Conservation (phyloP, 2,329 filamentous ascomycete species). For the Fusarium sp. region DNA sequence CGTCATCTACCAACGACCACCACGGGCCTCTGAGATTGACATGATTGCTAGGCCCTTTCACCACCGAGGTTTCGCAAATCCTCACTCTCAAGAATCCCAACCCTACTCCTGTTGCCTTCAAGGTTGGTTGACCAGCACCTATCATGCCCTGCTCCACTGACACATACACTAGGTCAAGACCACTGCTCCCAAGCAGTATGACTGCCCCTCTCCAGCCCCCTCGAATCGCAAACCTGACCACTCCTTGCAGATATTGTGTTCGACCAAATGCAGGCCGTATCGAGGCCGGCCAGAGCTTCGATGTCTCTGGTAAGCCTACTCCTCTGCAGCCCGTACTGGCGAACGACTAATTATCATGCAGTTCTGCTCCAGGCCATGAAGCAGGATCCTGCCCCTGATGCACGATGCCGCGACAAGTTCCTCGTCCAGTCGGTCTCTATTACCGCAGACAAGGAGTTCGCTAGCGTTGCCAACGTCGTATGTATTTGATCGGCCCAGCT, state of each 20-base stretch:
- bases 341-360: conserved; percentile 49
- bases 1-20: conserved; percentile 50
- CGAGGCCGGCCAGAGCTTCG: conserved; percentile 86
- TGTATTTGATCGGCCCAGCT: conserved; percentile 45
- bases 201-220: conserved; percentile 25
- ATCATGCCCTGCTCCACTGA: conserved; percentile 25
- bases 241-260: conserved; percentile 84
- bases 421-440: conserved; percentile 92
- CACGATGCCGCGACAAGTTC: conserved; percentile 97
- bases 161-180: conserved; percentile 84
- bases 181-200: conserved; percentile 96
- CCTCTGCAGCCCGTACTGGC: background rate
- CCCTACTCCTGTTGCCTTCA: conserved; percentile 71
- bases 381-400: conserved; percentile 84
- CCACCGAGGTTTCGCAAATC: conserved; percentile 70
- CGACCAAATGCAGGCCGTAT: conserved; percentile 97
- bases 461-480: conserved; percentile 83
- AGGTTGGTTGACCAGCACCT: conserved; percentile 60
- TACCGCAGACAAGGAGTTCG: conserved; percentile 82
- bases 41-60: conserved; percentile 67
- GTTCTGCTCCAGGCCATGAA: conserved; percentile 99
- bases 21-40: conserved; percentile 31
- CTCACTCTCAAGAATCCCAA: conserved; percentile 73
- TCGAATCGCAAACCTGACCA: conserved; percentile 31
- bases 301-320: conserved; percentile 79